A percentile compares a stretch with the other conserved stretches of the same genome.
Conservation (phyloP, 1,139 yeast genomes). For the Suhomyces bribrorum region DNA sequence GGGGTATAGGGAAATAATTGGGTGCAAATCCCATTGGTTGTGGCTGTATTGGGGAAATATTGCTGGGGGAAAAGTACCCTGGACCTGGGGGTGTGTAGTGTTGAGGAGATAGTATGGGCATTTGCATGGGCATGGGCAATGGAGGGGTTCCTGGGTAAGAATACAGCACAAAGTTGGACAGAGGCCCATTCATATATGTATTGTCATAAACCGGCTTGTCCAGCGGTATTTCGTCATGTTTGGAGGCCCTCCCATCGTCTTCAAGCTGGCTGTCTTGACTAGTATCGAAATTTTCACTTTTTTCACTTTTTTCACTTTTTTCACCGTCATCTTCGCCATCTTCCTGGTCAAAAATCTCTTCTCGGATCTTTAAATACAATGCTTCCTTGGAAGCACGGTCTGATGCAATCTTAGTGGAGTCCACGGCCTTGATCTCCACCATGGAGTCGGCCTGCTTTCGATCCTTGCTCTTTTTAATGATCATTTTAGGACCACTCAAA, state of each 20-base stretch:
- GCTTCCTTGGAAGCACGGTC: constrained; percentile 39
- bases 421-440: neutral
- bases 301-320: constrained; percentile 23
- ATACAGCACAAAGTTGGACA: constrained; percentile 3
- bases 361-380: constrained; percentile 45
- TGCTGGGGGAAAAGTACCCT: constrained; percentile 1
- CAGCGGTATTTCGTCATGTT: too few relatives aligned
- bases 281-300: too few relatives aligned
- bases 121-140: constrained; percentile 3
- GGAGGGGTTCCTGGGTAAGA: constrained; percentile 6
- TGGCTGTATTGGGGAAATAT: constrained; percentile 4
- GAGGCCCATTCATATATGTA: neutral
- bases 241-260: too few relatives aligned
- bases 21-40: constrained; percentile 10
- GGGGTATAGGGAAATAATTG: constrained; percentile 5
- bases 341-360: constrained; percentile 39
- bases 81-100: constrained; percentile 3
- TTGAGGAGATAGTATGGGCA: constrained; percentile 4
- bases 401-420: constrained; percentile 20
- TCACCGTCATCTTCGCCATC: constrained; percentile 29
- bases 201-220: too few relatives aligned
- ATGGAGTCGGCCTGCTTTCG: neutral
- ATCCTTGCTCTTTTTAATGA: constrained; percentile 19
- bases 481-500: constrained; percentile 20
- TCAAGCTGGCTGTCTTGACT: too few relatives aligned